Conservation (phyloP, 176 grass and related monocot genomes). For the Oryza meridionalis region DNA sequence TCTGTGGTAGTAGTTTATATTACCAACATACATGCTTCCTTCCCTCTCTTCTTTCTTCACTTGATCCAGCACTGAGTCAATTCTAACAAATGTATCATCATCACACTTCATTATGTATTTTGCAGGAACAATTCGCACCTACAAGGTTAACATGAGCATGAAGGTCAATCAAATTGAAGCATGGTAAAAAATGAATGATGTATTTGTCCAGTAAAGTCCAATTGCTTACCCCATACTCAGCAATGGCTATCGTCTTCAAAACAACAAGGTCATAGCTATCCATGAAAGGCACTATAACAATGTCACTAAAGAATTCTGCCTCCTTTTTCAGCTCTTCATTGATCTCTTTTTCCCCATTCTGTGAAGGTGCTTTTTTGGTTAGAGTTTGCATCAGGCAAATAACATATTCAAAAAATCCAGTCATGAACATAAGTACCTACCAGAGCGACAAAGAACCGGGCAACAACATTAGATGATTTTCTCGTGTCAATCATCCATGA, state of each 20-base stretch:
- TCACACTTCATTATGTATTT: conserved; percentile 93
- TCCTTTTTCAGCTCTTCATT: conserved; percentile 67
- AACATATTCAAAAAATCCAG: neutral
- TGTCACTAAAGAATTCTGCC: conserved; percentile 70
- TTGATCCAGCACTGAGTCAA: conserved; percentile 70
- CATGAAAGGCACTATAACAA: conserved; percentile 77
- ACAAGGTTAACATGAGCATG: conserved; percentile 21
- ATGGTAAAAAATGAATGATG: neutral
- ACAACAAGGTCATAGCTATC: conserved; percentile 82
- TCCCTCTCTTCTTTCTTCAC: conserved; percentile 60
- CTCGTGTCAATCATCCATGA: conserved; percentile 69
- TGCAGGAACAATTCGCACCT: conserved; percentile 68
- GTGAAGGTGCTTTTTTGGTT: conserved; percentile 1
- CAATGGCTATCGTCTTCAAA: conserved; percentile 81
- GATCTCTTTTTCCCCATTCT: conserved; percentile 70
- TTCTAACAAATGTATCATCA: conserved; percentile 82
- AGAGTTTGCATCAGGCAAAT: neutral
- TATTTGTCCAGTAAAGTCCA: neutral
- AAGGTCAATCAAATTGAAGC: neutral
- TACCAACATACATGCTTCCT: conserved; percentile 74
- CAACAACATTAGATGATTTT: conserved; percentile 55
- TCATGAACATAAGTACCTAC: conserved; percentile 34
- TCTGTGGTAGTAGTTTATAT: conserved; percentile 89
- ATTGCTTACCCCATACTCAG: conserved; percentile 66
- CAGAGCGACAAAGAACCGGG: conserved; percentile 75